Evolutionary conservation across 2,329 filamentous ascomycete genomes (phyloP), one percentile per base, ranked within the genome.

Genomic region (Nigrospora sphaerica): DNA sequence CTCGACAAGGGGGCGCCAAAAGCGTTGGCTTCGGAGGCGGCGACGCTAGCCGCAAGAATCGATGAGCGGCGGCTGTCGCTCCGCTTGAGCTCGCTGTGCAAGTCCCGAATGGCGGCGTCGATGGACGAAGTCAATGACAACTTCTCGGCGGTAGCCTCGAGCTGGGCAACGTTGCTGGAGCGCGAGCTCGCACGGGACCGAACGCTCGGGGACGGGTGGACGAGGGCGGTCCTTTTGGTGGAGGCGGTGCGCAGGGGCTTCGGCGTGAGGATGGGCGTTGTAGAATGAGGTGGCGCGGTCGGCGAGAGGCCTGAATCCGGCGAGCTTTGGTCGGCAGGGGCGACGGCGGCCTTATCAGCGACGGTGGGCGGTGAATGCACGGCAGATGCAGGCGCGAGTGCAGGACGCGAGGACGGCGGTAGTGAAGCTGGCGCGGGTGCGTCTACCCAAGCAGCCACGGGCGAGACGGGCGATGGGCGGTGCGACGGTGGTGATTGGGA

Each of bases 91-190:
- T 87, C 82, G 50, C 80, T 72, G 64, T 88, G 82, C 53, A 88
- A 72, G 58, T 85, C 80, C 49, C 85, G 78, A 56, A 90, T 91
- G 55, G 87, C 85, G 69, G 86, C 80, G 57, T 86, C 85, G 58
- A 90, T 86, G 51, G 86, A 88, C 51, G 83, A 86, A 47, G 81
- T 83, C 69, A 79, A 78, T 55, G 84, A 87, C 63, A 91, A 72
- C 53, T 81, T 77, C 65, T 90, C 86, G 42, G 86, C 86, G 12
- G 81, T 84, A 53, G 85, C 82, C 65, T 92, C 86, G 51, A 91
- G 78, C 42, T 83, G 79, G 53, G 83, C 81, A 51, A 91, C 82
- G 67, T 85, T 89, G 60, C 75, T 75, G 16, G 76, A 67, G 60
- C 80, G 82, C 32, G 79, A 79, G 23, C 77, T 80, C 35, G 43